These are phyloP conservation scores for Vitis hybrid DNA, from an alignment of 177 flowering plant species.

Conservation along the genomic window DNA sequence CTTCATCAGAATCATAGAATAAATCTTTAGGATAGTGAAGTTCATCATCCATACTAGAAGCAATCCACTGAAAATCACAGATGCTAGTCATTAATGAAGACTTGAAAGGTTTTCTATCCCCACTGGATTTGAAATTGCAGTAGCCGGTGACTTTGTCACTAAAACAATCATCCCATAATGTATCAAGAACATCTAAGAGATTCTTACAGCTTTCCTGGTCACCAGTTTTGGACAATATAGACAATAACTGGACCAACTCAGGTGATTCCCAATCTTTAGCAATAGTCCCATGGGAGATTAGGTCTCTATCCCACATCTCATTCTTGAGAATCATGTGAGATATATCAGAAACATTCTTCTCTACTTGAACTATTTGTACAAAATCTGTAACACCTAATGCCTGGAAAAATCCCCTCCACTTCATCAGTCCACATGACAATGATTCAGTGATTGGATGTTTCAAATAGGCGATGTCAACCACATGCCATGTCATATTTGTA, in stretches of 20 bases:
- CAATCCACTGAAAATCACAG: constrained; percentile 61
- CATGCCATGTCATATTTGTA: constrained; percentile 62
- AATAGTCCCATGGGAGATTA: constrained; percentile 29
- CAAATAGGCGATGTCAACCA: constrained; percentile 62
- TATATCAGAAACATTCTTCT: constrained; percentile 44
- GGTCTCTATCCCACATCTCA: constrained; percentile 24
- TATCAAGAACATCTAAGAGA: constrained; percentile 77
- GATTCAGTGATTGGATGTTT: constrained; percentile 47
- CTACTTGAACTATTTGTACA: constrained; percentile 59
- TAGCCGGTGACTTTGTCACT: constrained; percentile 52
- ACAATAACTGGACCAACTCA: constrained; percentile 58
- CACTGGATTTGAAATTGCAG: constrained; percentile 31
- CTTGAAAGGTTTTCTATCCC: constrained; percentile 32
- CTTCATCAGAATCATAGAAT: constrained; percentile 76
- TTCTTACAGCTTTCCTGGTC: constrained; percentile 45
- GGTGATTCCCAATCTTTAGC: constrained; percentile 87
- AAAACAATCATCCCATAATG: constrained; percentile 71
- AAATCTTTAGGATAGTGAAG: constrained; percentile 80
- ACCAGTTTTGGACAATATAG: constrained; percentile 41
- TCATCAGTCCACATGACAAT: constrained; percentile 36
- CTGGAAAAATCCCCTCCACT: constrained; percentile 80
- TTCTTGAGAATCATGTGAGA: constrained; percentile 24
- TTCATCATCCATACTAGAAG: constrained; percentile 61
- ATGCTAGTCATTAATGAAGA: constrained; percentile 63
- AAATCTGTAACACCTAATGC: constrained; percentile 81